Percentiles rank a stretch among this genome's conserved stretches.
Conservation (phyloP, 1,284 basidiomycete genomes). For the Leccinum idahoense region DNA sequence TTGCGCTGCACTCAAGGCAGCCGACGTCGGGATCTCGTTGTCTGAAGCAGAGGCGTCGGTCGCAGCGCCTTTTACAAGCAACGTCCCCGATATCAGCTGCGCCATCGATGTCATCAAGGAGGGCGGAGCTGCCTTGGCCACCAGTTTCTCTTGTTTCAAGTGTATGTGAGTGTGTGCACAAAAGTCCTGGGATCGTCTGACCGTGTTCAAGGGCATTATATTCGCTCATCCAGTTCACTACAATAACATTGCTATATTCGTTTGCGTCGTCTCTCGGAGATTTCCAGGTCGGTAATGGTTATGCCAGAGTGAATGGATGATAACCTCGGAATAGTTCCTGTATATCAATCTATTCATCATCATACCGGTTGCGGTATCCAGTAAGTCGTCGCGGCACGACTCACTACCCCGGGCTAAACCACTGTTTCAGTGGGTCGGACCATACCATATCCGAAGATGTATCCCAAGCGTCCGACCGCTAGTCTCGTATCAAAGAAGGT, state of each 20-base stretch:
- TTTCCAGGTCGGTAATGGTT: constrained; percentile 69
- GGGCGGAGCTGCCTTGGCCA: constrained; percentile 92
- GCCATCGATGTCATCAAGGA: constrained; percentile 96
- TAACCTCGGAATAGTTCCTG: constrained; percentile 61
- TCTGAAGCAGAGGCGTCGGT: constrained; percentile 99
- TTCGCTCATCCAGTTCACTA: constrained; percentile 84
- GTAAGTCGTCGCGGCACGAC: constrained; percentile 43
- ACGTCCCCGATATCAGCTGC: constrained; percentile 92
- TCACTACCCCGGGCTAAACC: constrained; percentile 9
- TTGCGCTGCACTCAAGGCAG: constrained; percentile 96
- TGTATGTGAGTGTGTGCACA: constrained; percentile 72
- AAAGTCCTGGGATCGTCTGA: constrained; percentile 6
- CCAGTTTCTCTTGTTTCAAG: constrained; percentile 99
- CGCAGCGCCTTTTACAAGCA: constrained; percentile 97
- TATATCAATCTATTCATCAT: constrained; percentile 99
- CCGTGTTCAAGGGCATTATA: constrained; percentile 67
- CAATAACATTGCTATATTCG: constrained; percentile 89
- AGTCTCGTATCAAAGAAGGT: constrained; percentile 97
- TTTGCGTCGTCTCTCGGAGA: constrained; percentile 96
- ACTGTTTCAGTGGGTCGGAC: constrained; percentile 81
- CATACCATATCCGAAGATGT: constrained; percentile 80
- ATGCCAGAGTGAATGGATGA: constrained; percentile 5
- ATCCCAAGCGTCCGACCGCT: constrained; percentile 90
- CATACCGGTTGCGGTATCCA: constrained; percentile 92
- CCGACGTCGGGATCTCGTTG: constrained; percentile 94